phyloP scores from a whole-genome alignment of 2,329 filamentous ascomycete genomes.

The Xylaria multiplex region DNA sequence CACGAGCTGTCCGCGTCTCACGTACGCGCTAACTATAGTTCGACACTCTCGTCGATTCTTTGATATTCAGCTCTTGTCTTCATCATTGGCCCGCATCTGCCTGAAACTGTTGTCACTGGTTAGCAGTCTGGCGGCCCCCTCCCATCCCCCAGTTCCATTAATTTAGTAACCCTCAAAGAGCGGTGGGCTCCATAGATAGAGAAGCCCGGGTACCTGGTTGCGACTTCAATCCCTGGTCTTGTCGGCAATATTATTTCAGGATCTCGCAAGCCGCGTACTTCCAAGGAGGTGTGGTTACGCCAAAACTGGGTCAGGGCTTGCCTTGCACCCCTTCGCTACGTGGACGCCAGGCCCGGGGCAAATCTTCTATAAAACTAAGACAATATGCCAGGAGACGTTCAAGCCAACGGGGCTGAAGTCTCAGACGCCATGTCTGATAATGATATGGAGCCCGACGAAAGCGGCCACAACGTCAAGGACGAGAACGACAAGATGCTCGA shows the following conservation, averaged over 20 bases:
- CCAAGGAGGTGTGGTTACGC: slow-evolving; percentile 48
- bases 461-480: slow-evolving; percentile 55
- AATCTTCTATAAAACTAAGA: slow-evolving; percentile 62
- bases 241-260: slow-evolving; percentile 44
- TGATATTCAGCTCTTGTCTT: slow-evolving; percentile 42
- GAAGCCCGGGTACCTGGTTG: slow-evolving; percentile 41
- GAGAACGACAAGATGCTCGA: slow-evolving; percentile 64
- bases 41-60: slow-evolving; percentile 41
- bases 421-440: slow-evolving; percentile 69
- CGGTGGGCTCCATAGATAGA: slow-evolving; percentile 43
- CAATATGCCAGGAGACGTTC: slow-evolving; percentile 66
- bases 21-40: slow-evolving; percentile 46
- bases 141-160: slow-evolving; percentile 37
- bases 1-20: slow-evolving; percentile 44
- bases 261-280: slow-evolving; percentile 45
- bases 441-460: slow-evolving; percentile 63
- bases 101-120: slow-evolving; percentile 43
- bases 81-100: slow-evolving; percentile 48
- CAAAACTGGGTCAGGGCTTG: slow-evolving; percentile 43
- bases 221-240: slow-evolving; percentile 36
- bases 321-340: slow-evolving; percentile 37
- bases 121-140: slow-evolving; percentile 37
- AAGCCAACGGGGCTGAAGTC: slow-evolving; percentile 63
- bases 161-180: slow-evolving; percentile 42
- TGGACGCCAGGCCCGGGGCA: slow-evolving; percentile 37